A percentile compares a stretch with the other conserved stretches of the same genome.
phyloP scores from a whole-genome alignment of 768 basidiomycete species.

The Tremella yokohamensis region DNA sequence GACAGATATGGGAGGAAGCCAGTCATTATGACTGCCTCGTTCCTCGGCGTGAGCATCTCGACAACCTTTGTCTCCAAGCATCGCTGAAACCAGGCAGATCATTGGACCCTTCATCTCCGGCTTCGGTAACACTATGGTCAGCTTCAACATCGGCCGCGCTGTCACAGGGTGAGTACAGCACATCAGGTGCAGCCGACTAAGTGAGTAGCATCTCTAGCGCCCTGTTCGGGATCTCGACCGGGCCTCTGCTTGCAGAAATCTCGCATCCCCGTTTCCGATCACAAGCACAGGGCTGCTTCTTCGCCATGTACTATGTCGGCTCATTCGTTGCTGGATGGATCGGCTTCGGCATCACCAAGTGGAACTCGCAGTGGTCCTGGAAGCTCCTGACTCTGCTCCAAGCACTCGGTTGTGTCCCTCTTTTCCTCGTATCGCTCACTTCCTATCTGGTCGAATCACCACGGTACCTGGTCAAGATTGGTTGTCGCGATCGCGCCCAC shows the following conservation, averaged over 20 bases:
- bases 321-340: slow-evolving; percentile 15
- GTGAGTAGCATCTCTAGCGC: not conserved
- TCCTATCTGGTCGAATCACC: slow-evolving; percentile 55
- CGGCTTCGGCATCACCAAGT: slow-evolving; percentile 15
- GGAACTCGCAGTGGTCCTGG: slow-evolving; percentile 57
- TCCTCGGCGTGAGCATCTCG: not conserved
- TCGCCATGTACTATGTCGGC: slow-evolving; percentile 17
- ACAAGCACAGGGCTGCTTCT: not conserved
- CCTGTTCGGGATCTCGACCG: not conserved
- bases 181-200: not conserved
- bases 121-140: slow-evolving; percentile 19
- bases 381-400: slow-evolving; percentile 52
- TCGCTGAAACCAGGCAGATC: slow-evolving; percentile 2
- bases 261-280: slow-evolving; percentile 11
- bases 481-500: slow-evolving; percentile 6
- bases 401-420: slow-evolving; percentile 49
- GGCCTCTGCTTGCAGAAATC: not conserved
- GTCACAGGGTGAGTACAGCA: slow-evolving; percentile 55
- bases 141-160: slow-evolving; percentile 31
- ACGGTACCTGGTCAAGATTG: slow-evolving; percentile 13
- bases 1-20: not conserved
- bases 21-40: not conserved
- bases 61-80: not conserved
- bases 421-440: slow-evolving; percentile 53
- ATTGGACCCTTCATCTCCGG: slow-evolving; percentile 19